Conservation (phyloP, 2,329 filamentous ascomycete species). For the Seiridium unicorne region DNA sequence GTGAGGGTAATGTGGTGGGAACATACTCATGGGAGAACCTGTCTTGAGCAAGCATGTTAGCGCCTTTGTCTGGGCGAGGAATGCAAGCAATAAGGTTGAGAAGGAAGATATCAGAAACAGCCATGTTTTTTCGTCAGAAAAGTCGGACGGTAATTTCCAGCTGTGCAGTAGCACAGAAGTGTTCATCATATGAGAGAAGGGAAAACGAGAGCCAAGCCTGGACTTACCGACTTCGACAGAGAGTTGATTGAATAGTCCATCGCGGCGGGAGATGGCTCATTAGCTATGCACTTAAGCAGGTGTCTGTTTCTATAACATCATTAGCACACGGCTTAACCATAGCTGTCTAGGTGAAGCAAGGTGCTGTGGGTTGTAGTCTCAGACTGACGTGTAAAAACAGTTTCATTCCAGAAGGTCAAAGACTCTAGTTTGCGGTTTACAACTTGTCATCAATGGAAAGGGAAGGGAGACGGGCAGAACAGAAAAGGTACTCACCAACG, state of each 20-base stretch:
- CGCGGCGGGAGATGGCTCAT: background rate
- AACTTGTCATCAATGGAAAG: slow-evolving; percentile 72
- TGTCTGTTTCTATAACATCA: slow-evolving; percentile 8
- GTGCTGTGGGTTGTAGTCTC: slow-evolving; percentile 44
- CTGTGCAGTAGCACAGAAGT: slow-evolving; percentile 65
- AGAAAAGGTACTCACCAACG: slow-evolving; percentile 15
- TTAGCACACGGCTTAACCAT: slow-evolving; percentile 16
- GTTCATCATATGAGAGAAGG: slow-evolving; percentile 57
- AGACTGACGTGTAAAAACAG: slow-evolving; percentile 92
- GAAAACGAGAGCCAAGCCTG: background rate
- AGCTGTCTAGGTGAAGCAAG: background rate
- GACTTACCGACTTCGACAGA: background rate
- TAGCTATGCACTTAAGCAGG: background rate
- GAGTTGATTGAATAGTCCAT: no score
- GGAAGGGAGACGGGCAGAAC: slow-evolving; percentile 13
- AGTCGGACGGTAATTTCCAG: slow-evolving; percentile 97
- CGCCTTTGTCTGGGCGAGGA: background rate
- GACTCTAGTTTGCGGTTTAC: slow-evolving; percentile 87
- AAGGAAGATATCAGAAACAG: slow-evolving; percentile 67
- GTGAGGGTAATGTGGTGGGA: slow-evolving; percentile 17
- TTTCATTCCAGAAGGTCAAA: slow-evolving; percentile 90
- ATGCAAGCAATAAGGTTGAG: slow-evolving; percentile 24
- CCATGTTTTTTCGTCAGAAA: slow-evolving; percentile 77
- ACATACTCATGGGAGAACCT: slow-evolving; percentile 19
- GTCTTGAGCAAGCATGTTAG: slow-evolving; percentile 1